Evolutionary conservation across 495 filamentous ascomycete genomes (phyloP).

Genomic region (Rhypophila decipiens): DNA sequence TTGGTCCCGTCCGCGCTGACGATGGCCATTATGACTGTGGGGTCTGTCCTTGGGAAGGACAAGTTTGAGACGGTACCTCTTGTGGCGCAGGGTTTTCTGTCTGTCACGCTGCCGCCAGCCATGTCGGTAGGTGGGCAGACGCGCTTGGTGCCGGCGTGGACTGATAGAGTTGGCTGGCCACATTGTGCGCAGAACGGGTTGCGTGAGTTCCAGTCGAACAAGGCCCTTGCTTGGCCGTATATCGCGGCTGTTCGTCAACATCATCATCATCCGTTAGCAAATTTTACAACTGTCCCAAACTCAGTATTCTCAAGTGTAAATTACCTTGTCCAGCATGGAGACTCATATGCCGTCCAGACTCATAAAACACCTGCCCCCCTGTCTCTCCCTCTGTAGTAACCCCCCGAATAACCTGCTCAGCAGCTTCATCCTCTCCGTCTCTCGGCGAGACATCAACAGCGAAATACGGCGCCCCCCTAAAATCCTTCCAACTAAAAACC

Average conservation of each 20-base stretch:
- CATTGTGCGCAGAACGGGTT: conserved; percentile 90
- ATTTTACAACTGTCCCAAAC: too few relatives aligned
- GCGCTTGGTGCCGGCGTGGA: conserved; percentile 87
- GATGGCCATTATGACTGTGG: conserved; percentile 91
- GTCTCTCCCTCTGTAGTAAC: conserved; percentile 27
- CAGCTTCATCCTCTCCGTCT: conserved; percentile 39
- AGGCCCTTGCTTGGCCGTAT: conserved; percentile 82
- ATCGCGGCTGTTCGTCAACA: conserved; percentile 62
- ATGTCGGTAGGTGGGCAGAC: conserved; percentile 76
- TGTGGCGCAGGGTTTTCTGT: conserved; percentile 68
- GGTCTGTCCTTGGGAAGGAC: conserved; percentile 89
- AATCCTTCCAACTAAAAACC: conserved; percentile 40
- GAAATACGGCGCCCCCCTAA: conserved; percentile 76
- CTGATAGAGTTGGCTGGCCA: conserved; percentile 74
- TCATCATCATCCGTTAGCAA: not conserved
- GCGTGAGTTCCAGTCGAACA: conserved; percentile 89
- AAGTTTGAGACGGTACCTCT: conserved; percentile 72
- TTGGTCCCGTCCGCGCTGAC: conserved; percentile 66
- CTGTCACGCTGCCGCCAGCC: conserved; percentile 33
- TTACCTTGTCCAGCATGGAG: conserved; percentile 39
- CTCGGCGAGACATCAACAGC: conserved; percentile 82
- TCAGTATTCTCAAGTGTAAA: too few relatives aligned
- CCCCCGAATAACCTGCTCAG: conserved; percentile 53
- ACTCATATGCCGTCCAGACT: conserved; percentile 28
- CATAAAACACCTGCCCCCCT: conserved; percentile 21